Evolutionary conservation across 345 rosid species (phyloP).

Genomic region (Kernera saxatilis): DNA sequence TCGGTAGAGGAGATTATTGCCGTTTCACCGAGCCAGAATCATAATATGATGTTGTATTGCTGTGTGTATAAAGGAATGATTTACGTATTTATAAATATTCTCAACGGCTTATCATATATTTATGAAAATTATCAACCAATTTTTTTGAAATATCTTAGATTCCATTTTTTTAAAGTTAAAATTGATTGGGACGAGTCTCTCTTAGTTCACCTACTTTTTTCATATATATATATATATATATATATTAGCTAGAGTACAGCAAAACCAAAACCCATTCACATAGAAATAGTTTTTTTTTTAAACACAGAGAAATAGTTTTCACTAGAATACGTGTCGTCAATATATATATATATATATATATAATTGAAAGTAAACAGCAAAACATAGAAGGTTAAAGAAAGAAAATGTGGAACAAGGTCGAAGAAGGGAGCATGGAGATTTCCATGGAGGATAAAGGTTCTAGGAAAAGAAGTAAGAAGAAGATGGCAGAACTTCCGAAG

Average conservation of each 20-base stretch:
- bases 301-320: background rate
- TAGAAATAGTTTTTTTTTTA: background rate
- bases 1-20: background rate
- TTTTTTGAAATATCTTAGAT: background rate
- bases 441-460: slow-evolving; percentile 9
- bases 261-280: background rate
- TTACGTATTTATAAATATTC: background rate
- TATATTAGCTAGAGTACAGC: background rate
- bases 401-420: slow-evolving; percentile 33
- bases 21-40: background rate
- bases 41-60: background rate
- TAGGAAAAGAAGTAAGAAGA: slow-evolving; percentile 24
- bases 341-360: background rate
- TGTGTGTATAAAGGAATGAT: background rate
- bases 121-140: background rate
- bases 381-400: background rate
- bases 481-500: background rate
- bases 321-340: background rate
- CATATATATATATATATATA: background rate
- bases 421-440: slow-evolving; percentile 29
- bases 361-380: slow-evolving; percentile 1
- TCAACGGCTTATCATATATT: background rate
- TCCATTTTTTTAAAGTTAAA: background rate
- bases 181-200: background rate
- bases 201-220: slow-evolving; percentile 11